phyloP scores from a whole-genome alignment of 495 filamentous ascomycete species.

The Penicillium pancosmium region DNA sequence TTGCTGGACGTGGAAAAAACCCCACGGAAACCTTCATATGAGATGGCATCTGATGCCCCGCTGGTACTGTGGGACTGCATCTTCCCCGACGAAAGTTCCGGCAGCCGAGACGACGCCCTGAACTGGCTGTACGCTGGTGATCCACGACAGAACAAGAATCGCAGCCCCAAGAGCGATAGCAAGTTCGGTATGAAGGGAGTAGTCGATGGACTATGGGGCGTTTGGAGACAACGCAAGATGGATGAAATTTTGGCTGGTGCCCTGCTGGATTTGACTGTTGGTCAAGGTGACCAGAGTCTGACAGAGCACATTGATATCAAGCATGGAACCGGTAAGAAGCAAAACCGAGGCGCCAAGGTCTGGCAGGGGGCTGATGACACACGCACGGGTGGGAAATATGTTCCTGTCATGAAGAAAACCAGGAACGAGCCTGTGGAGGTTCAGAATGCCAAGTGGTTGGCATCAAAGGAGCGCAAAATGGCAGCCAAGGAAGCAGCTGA shows the following conservation, averaged over 20 bases:
- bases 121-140: slow-evolving; percentile 79
- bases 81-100: slow-evolving; percentile 65
- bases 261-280: slow-evolving; percentile 64
- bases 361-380: slow-evolving; percentile 71
- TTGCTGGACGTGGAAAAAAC: slow-evolving; percentile 71
- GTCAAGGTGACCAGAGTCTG: slow-evolving; percentile 47
- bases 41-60: slow-evolving; percentile 86
- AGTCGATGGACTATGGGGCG: slow-evolving; percentile 73
- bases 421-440: slow-evolving; percentile 66
- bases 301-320: slow-evolving; percentile 25
- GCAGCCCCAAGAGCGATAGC: slow-evolving; percentile 41
- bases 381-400: slow-evolving; percentile 65
- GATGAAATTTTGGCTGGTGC: slow-evolving; percentile 78
- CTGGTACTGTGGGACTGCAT: slow-evolving; percentile 95
- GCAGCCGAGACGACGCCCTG: slow-evolving; percentile 61
- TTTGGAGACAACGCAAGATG: slow-evolving; percentile 83
- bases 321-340: slow-evolving; percentile 26
- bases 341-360: slow-evolving; percentile 55
- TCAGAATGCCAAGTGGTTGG: slow-evolving; percentile 76
- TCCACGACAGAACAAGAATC: slow-evolving; percentile 35
- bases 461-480: slow-evolving; percentile 62
- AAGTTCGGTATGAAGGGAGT: slow-evolving; percentile 69
- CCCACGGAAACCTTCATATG: slow-evolving; percentile 77
- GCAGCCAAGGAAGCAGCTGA: slow-evolving; percentile 24
- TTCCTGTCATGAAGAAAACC: slow-evolving; percentile 66